These are phyloP conservation scores for Striga hermonthica DNA, from an alignment of 305 asterid species.

Conservation along the genomic window DNA sequence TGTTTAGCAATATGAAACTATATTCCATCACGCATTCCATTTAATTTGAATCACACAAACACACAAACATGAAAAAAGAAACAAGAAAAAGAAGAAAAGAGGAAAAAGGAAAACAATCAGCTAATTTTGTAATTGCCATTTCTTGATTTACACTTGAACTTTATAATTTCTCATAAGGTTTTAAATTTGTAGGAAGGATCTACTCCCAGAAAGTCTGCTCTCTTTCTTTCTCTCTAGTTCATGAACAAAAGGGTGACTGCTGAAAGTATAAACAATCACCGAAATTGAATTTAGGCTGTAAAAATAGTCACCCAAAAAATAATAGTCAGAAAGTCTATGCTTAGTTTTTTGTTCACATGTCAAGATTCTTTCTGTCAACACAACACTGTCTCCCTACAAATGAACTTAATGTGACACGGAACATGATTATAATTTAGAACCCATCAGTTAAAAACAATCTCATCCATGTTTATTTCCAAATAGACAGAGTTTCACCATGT, in stretches of 20 bases:
- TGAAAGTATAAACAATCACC: no score
- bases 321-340: no score
- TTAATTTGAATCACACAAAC: not conserved
- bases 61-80: no score
- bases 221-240: not conserved
- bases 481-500: no score
- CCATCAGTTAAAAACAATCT: not conserved
- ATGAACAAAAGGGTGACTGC: no score
- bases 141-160: not conserved
- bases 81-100: not conserved
- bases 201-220: not conserved
- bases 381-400: not conserved
- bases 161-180: not conserved
- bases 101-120: not conserved
- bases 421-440: not conserved
- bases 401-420: not conserved
- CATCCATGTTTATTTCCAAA: no score
- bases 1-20: not conserved
- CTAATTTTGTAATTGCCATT: not conserved
- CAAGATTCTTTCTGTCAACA: not conserved
- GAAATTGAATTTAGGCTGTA: no score
- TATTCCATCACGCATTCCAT: constrained; percentile 11
- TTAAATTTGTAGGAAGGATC: not conserved
- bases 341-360: not conserved
- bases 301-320: no score